phyloP scores from a whole-genome alignment of 768 basidiomycete genomes.

The Austroboletus eburneus region DNA sequence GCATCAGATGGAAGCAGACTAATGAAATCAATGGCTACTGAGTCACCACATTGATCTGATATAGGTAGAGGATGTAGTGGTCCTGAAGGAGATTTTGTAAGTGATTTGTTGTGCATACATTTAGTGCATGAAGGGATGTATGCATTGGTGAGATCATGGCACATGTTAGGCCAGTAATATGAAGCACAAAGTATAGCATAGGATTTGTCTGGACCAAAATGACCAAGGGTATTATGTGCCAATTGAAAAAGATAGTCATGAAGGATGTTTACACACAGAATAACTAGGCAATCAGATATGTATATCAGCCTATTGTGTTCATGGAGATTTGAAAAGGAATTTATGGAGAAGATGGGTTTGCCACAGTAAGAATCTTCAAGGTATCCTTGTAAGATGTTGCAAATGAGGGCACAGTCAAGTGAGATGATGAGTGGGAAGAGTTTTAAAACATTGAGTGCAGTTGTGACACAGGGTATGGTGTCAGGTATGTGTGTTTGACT shows the following conservation, averaged over 20 bases:
- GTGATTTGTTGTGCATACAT: slow-evolving; percentile 5
- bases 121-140: not conserved
- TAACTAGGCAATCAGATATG: not conserved
- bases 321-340: not conserved
- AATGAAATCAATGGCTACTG: slow-evolving; percentile 10
- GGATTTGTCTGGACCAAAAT: not conserved
- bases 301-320: not conserved
- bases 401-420: not conserved
- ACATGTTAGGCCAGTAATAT: not conserved
- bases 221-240: not conserved
- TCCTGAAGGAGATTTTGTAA: slow-evolving; percentile 2
- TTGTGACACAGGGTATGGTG: too few species aligned
- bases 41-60: slow-evolving; percentile 6
- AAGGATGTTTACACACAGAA: not conserved
- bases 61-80: slow-evolving; percentile 17
- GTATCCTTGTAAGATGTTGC: not conserved
- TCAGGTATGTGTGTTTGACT: not conserved
- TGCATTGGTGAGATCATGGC: not conserved
- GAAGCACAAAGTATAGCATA: not conserved
- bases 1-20: not conserved
- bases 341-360: too few species aligned
- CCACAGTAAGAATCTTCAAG: too few species aligned
- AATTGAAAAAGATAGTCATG: not conserved
- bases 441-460: too few species aligned
- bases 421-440: too few species aligned